phyloP scores from a whole-genome alignment of 2,329 filamentous ascomycete genomes.

The Zymoseptoria pseudotritici region DNA sequence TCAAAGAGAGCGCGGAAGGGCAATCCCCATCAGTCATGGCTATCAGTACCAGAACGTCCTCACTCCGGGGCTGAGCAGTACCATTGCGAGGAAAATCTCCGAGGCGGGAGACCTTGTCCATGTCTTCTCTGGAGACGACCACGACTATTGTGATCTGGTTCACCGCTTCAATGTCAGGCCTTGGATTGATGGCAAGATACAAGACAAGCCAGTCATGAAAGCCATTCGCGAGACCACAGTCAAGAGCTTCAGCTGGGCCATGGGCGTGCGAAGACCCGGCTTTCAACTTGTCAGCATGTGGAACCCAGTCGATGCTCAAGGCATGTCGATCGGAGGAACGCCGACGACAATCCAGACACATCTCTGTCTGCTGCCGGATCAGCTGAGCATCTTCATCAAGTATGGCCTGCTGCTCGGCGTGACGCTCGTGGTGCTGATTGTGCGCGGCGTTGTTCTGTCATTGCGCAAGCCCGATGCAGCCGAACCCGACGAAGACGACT shows the following conservation, averaged over 20 bases:
- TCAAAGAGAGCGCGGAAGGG: slow-evolving; percentile 75
- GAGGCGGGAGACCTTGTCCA: slow-evolving; percentile 64
- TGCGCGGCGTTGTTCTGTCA: slow-evolving; percentile 37
- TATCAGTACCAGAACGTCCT: slow-evolving; percentile 98
- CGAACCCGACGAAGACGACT: slow-evolving; percentile 7
- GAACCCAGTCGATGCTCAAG: slow-evolving; percentile 67
- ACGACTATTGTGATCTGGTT: slow-evolving; percentile 90
- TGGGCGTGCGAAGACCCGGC: slow-evolving; percentile 83
- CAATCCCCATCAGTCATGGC: slow-evolving; percentile 67
- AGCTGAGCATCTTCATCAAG: slow-evolving; percentile 72
- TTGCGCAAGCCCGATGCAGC: slow-evolving; percentile 12
- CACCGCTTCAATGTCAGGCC: slow-evolving; percentile 49
- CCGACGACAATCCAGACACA: slow-evolving; percentile 70
- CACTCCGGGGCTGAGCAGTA: slow-evolving; percentile 64
- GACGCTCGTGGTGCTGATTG: slow-evolving; percentile 42
- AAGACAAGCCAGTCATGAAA: slow-evolving; percentile 43
- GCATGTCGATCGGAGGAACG: slow-evolving; percentile 22
- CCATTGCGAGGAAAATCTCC: slow-evolving; percentile 62
- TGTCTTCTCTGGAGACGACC: slow-evolving; percentile 92
- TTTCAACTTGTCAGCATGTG: slow-evolving; percentile 85
- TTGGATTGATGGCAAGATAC: slow-evolving; percentile 28
- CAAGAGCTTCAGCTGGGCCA: slow-evolving; percentile 91
- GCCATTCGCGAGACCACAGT: slow-evolving; percentile 74
- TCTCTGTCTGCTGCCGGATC: slow-evolving; percentile 82
- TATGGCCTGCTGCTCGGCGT: slow-evolving; percentile 60